phyloP scores from a whole-genome alignment of 2,329 filamentous ascomycete species.

The Ceratocystis alfenasii region DNA sequence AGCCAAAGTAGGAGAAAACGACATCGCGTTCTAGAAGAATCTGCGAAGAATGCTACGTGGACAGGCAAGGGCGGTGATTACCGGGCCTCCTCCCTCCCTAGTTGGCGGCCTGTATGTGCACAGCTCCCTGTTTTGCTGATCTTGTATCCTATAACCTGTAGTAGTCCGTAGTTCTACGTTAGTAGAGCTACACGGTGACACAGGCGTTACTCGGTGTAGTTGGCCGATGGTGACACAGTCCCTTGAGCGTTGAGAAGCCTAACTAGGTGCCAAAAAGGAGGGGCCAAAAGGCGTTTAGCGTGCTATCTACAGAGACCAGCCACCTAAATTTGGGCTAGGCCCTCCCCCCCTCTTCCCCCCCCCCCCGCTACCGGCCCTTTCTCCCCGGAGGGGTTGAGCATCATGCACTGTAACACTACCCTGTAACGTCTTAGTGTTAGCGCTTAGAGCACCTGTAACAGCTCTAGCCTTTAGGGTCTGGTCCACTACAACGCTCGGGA shows the following conservation, averaged over 20 bases:
- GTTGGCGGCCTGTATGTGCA: neutral
- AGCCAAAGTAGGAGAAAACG: too few relatives aligned
- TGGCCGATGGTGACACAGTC: constrained; percentile 7
- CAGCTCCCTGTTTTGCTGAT: neutral
- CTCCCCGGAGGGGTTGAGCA: neutral
- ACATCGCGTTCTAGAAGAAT: neutral
- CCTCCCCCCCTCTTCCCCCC: neutral
- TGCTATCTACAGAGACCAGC: neutral
- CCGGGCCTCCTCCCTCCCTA: neutral
- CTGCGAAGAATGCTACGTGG: neutral
- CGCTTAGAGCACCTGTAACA: neutral
- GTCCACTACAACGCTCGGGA: neutral
- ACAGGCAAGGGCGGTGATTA: neutral
- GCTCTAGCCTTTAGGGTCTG: neutral
- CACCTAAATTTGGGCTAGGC: neutral
- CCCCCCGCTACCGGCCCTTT: neutral
- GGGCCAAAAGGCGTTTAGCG: neutral
- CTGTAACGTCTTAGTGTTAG: neutral
- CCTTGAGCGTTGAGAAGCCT: neutral
- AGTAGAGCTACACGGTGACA: neutral
- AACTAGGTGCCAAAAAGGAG: neutral
- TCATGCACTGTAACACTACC: neutral
- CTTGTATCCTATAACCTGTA: neutral
- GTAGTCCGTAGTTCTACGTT: neutral
- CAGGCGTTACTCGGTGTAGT: constrained; percentile 2